Evolutionary conservation across 2,329 filamentous ascomycete genomes (phyloP).

Genomic region (Aspergillus caelatus): DNA sequence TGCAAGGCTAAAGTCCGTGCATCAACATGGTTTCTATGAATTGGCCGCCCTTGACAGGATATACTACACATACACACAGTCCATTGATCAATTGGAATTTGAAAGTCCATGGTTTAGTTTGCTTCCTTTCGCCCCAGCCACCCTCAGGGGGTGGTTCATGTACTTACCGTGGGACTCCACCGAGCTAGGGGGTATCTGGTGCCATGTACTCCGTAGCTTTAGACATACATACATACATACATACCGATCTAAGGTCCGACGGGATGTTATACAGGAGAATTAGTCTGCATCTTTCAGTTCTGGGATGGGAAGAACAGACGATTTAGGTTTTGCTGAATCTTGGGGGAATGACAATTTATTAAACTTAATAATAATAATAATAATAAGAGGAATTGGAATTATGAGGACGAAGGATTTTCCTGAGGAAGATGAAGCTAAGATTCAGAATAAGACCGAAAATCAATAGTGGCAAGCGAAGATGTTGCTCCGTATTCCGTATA

Average conservation of each 20-base stretch:
- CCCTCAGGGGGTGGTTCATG: neutral
- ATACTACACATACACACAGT: neutral
- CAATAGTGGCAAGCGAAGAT: neutral
- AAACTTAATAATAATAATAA: neutral
- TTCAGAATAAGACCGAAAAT: conserved; percentile 3
- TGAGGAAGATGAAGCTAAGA: neutral
- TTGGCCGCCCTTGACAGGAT: neutral
- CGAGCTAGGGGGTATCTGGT: neutral
- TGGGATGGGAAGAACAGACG: neutral
- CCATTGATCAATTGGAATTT: neutral
- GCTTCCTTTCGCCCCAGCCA: neutral
- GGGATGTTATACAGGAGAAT: neutral
- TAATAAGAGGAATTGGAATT: neutral
- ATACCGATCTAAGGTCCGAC: neutral
- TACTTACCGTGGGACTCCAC: neutral
- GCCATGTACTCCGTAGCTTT: neutral
- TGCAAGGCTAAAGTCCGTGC: neutral
- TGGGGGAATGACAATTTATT: neutral
- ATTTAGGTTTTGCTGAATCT: neutral
- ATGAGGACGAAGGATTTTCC: neutral
- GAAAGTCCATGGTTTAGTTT: neutral
- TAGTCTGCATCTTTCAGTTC: neutral
- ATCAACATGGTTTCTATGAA: neutral
- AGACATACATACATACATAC: neutral
- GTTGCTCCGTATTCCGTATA: neutral